phyloP scores from a whole-genome alignment of 31 red algal species.

The Odonthalia washingtoniensis region DNA sequence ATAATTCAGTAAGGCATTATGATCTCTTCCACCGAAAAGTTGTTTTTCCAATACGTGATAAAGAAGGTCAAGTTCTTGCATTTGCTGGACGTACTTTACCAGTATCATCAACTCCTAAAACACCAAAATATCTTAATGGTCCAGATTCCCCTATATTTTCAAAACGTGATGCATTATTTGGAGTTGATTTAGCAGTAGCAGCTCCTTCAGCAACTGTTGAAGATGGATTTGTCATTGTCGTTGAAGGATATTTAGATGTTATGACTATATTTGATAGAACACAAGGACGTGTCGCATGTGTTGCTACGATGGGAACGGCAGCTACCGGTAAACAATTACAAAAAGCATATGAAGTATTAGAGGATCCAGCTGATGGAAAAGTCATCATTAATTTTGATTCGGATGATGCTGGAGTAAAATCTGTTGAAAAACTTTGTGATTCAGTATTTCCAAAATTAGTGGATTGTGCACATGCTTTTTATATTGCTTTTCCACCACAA shows the following conservation, averaged over 20 bases:
- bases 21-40: conserved; percentile 75
- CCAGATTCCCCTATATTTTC: conserved; percentile 68
- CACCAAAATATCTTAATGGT: conserved; percentile 82
- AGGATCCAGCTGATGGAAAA: conserved; percentile 49
- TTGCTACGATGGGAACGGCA: conserved; percentile 79
- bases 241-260: conserved; percentile 89
- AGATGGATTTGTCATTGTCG: conserved; percentile 57
- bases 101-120: conserved; percentile 1
- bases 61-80: conserved; percentile 56
- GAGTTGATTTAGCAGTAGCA: conserved; percentile 42
- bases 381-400: conserved; percentile 84
- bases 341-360: conserved; percentile 44
- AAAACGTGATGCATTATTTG: conserved; percentile 67
- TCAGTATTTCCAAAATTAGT: conserved; percentile 40
- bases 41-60: conserved; percentile 69
- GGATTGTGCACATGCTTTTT: conserved; percentile 56
- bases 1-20: conserved; percentile 33
- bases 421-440: conserved; percentile 66
- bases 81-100: conserved; percentile 66
- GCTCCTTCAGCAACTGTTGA: conserved; percentile 21
- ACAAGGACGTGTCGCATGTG: conserved; percentile 50
- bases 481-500: conserved; percentile 64
- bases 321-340: conserved; percentile 61
- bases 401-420: conserved; percentile 75
- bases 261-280: conserved; percentile 75